phyloP scores from a whole-genome alignment of 2,329 filamentous ascomycete species.

The Rhynchosporium graminicola region DNA sequence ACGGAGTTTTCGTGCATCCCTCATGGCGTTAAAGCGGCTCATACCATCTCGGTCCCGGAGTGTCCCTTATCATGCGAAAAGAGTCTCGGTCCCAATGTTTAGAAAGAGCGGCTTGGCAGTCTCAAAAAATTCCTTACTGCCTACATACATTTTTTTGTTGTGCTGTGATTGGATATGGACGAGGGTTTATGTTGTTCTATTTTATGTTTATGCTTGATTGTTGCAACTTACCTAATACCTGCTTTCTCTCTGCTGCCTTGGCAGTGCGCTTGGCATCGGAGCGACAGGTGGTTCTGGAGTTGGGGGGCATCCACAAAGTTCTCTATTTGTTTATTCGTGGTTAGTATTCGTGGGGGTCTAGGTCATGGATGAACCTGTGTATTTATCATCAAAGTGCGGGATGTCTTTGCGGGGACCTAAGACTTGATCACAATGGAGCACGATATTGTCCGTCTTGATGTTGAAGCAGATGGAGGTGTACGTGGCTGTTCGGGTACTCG shows the following conservation, averaged over 20 bases:
- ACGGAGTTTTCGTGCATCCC: conserved; percentile 41
- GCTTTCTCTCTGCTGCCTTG: conserved; percentile 30
- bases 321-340: conserved; percentile 32
- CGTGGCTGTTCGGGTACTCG: background rate
- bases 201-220: conserved; percentile 37
- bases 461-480: conserved; percentile 4
- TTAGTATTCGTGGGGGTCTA: conserved; percentile 23
- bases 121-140: conserved; percentile 33
- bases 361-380: conserved; percentile 38
- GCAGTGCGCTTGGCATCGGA: conserved; percentile 31
- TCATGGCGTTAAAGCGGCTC: conserved; percentile 40
- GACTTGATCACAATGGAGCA: conserved; percentile 34
- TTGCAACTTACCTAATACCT: conserved; percentile 37
- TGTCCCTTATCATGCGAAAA: conserved; percentile 39
- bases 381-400: conserved; percentile 37
- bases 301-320: conserved; percentile 32
- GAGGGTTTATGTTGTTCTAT: conserved; percentile 26
- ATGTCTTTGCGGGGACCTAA: conserved; percentile 27
- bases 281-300: conserved; percentile 33
- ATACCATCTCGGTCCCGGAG: conserved; percentile 36
- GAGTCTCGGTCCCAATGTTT: conserved; percentile 34
- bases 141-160: conserved; percentile 32
- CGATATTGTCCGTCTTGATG: conserved; percentile 27
- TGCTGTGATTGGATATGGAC: conserved; percentile 34
- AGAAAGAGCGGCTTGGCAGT: conserved; percentile 34